phyloP scores from a whole-genome alignment of 1,139 yeast genomes.

The Diutina neorugosa region DNA sequence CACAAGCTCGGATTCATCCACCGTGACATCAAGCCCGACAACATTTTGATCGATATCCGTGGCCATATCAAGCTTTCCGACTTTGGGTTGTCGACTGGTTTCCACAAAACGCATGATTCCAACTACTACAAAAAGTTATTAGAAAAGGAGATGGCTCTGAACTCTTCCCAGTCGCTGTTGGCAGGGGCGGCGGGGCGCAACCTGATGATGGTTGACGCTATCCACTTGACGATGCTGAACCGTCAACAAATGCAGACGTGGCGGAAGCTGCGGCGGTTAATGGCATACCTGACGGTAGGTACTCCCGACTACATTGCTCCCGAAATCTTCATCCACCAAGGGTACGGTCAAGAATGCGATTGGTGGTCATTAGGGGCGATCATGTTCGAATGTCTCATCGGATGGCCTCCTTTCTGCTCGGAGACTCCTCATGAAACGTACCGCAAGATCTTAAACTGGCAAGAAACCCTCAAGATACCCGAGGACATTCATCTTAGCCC shows the following conservation, averaged over 20 bases:
- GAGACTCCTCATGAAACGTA: slow-evolving; percentile 99
- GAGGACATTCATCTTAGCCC: slow-evolving; percentile 91
- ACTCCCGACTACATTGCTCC: slow-evolving; percentile 99
- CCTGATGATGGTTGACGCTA: slow-evolving; percentile 88
- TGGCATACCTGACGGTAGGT: slow-evolving; percentile 98
- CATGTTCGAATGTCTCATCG: slow-evolving; percentile 96
- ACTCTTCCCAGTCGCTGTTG: slow-evolving; percentile 5
- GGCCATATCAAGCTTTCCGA: slow-evolving; percentile 74
- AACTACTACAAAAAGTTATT: slow-evolving; percentile 62
- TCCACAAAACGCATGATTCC: slow-evolving; percentile 76
- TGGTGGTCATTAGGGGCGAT: slow-evolving; percentile 99
- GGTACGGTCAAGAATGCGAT: slow-evolving; percentile 98
- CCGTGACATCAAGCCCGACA: slow-evolving; percentile 72
- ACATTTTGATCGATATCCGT: slow-evolving; percentile 64
- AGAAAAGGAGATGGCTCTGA: slow-evolving; percentile 38
- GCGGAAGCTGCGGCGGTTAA: slow-evolving; percentile 89
- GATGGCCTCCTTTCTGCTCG: slow-evolving; percentile 99
- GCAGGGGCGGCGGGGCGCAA: slow-evolving; percentile 34
- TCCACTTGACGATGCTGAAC: slow-evolving; percentile 88
- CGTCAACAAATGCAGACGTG: slow-evolving; percentile 97
- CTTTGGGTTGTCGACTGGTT: slow-evolving; percentile 78
- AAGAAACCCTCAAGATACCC: slow-evolving; percentile 85
- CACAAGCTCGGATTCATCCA: slow-evolving; percentile 74
- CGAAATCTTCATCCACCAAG: slow-evolving; percentile 91
- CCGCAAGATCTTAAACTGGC: slow-evolving; percentile 90